Percentiles rank a stretch among this genome's conserved stretches.
These are phyloP conservation scores for Coemansia sp. DNA, from an alignment of 371 early-diverging fungal genomes.

Conservation along the genomic window DNA sequence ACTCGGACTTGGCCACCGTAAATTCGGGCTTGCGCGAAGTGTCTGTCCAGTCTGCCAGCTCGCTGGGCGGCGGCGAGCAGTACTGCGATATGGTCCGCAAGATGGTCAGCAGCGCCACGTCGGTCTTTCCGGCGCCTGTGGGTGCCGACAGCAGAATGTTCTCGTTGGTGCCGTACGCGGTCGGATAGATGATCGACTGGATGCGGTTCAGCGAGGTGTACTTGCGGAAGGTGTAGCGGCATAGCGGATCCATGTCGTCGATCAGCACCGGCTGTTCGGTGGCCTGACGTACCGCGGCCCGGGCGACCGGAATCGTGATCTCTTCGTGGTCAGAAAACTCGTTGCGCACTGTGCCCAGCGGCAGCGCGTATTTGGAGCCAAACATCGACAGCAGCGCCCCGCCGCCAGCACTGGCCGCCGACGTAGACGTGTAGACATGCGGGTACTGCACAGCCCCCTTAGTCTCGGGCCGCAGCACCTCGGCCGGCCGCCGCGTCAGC, in stretches of 20 bases:
- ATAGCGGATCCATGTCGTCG: slow-evolving; percentile 68
- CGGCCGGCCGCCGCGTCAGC: slow-evolving; percentile 25
- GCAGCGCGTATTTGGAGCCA: slow-evolving; percentile 70
- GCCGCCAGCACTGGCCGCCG: slow-evolving; percentile 9
- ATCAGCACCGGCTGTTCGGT: slow-evolving; percentile 64
- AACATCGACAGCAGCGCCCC: slow-evolving; percentile 51
- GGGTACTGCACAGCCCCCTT: slow-evolving; percentile 26
- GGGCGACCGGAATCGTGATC: slow-evolving; percentile 72
- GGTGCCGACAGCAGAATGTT: slow-evolving; percentile 99
- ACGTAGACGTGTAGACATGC: slow-evolving; percentile 47
- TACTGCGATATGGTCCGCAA: slow-evolving; percentile 73
- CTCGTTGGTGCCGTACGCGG: slow-evolving; percentile 91
- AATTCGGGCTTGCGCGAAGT: slow-evolving; percentile 48
- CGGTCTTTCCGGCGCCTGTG: slow-evolving; percentile 99
- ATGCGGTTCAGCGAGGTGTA: slow-evolving; percentile 90
- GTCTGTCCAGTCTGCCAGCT: slow-evolving; percentile 17
- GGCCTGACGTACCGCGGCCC: slow-evolving; percentile 57
- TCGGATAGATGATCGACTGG: slow-evolving; percentile 93
- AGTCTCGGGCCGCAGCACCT: slow-evolving; percentile 23
- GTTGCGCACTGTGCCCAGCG: slow-evolving; percentile 65
- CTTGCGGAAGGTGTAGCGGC: slow-evolving; percentile 78
- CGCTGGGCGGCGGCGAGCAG: slow-evolving; percentile 54
- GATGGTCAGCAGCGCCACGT: slow-evolving; percentile 95
- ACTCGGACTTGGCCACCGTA: slow-evolving; percentile 69
- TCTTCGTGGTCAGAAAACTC: slow-evolving; percentile 75